Conservation (phyloP, 1,284 basidiomycete species). For the Porodaedalea pini region DNA sequence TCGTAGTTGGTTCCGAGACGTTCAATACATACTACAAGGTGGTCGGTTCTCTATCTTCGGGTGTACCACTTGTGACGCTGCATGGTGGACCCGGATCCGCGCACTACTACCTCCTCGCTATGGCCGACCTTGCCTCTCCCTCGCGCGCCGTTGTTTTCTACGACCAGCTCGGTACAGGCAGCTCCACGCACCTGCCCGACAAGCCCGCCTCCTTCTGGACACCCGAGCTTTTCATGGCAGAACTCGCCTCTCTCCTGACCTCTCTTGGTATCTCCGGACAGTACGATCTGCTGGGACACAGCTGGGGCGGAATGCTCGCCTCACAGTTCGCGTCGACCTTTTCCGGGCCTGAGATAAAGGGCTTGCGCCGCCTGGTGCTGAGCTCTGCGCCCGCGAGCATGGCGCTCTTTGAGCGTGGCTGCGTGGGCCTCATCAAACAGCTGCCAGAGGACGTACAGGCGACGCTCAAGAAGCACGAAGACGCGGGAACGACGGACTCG, state of each 20-base stretch:
- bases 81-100: constrained; percentile 44
- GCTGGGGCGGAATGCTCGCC: constrained; percentile 51
- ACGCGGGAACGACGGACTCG: constrained; percentile 41
- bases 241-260: constrained; percentile 42
- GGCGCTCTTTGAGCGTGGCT: constrained; percentile 36
- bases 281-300: constrained; percentile 44
- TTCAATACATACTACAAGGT: constrained; percentile 47
- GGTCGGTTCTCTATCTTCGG: constrained; percentile 35
- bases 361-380: constrained; percentile 41
- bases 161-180: constrained; percentile 46
- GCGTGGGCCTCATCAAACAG: constrained; percentile 31
- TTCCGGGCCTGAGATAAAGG: constrained; percentile 28
- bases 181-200: constrained; percentile 44
- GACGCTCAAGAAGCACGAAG: constrained; percentile 44
- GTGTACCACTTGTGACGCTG: constrained; percentile 39
- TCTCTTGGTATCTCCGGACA: constrained; percentile 36
- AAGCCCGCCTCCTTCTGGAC: constrained; percentile 45
- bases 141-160: constrained; percentile 43
- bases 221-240: constrained; percentile 40
- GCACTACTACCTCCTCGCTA: constrained; percentile 37
- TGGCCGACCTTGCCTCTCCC: constrained; percentile 32
- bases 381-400: constrained; percentile 39
- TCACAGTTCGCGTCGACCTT: constrained; percentile 33
- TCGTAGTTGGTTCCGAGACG: constrained; percentile 30
- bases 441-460: constrained; percentile 44